Percentiles rank a stretch among this genome's conserved stretches.
These are phyloP conservation scores for Plantago rigida DNA, from an alignment of 305 asterid genomes.

Conservation along the genomic window DNA sequence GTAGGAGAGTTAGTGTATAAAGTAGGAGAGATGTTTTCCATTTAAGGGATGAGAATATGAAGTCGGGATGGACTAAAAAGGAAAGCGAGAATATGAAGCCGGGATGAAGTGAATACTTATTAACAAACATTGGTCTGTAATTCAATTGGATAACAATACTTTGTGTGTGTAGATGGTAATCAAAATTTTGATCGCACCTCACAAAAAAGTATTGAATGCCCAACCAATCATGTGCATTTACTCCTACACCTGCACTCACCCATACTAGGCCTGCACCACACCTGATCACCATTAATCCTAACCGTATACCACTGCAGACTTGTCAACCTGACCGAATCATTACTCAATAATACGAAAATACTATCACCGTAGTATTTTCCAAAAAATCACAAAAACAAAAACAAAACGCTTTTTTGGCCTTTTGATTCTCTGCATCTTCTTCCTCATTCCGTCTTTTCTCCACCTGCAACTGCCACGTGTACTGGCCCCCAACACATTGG, in stretches of 20 bases:
- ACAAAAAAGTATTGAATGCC: not conserved
- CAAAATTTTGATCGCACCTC: no score
- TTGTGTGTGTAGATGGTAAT: no score
- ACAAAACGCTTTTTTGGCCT: not conserved
- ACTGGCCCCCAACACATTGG: conserved; percentile 24
- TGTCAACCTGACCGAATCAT: conserved; percentile 26
- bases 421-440: conserved; percentile 1
- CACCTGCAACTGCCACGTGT: conserved; percentile 42
- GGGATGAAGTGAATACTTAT: no score
- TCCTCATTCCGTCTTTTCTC: not conserved
- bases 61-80: no score
- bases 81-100: no score
- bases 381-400: conserved; percentile 2
- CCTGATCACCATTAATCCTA: conserved; percentile 1
- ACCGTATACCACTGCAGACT: conserved; percentile 27
- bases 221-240: conserved; percentile 21
- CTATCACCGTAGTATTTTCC: no score
- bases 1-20: no score
- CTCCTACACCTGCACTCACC: not conserved
- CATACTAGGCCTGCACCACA: not conserved
- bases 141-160: no score
- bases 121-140: no score
- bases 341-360: conserved; percentile 26
- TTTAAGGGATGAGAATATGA: no score
- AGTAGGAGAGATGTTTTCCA: no score